Percentiles rank a stretch among this genome's conserved stretches.
Evolutionary conservation across 176 grass and related monocot genomes (phyloP).

Genomic region (Ensete ventricosum): DNA sequence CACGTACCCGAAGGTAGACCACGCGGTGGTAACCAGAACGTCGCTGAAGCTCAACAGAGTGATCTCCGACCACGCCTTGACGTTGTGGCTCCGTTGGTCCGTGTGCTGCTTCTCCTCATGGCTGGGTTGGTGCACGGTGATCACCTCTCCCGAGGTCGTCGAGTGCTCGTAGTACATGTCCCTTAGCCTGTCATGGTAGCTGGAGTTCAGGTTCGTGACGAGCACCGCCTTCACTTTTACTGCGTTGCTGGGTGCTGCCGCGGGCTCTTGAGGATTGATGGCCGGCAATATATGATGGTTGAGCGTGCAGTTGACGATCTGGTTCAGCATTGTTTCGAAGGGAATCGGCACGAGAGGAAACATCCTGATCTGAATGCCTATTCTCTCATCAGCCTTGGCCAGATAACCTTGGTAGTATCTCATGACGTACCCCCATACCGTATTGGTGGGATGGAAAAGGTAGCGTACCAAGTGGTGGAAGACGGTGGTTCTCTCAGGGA

Average conservation of each 20-base stretch:
- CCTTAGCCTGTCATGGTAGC: constrained; percentile 47
- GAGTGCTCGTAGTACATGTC: constrained; percentile 29
- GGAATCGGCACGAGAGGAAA: neutral
- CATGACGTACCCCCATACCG: constrained; percentile 28
- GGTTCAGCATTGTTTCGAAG: neutral
- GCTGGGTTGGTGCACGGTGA: constrained; percentile 62
- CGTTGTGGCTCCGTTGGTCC: constrained; percentile 36
- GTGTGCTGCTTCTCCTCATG: constrained; percentile 36
- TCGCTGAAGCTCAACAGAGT: constrained; percentile 51
- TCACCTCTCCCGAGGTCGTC: constrained; percentile 5
- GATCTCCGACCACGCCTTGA: constrained; percentile 58
- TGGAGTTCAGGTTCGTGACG: constrained; percentile 35
- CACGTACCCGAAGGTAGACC: constrained; percentile 23
- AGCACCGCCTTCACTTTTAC: constrained; percentile 35
- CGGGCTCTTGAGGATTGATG: neutral
- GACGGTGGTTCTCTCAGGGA: constrained; percentile 40
- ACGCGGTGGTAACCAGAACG: neutral
- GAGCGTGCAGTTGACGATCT: neutral
- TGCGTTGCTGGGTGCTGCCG: neutral
- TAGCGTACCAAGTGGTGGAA: constrained; percentile 57
- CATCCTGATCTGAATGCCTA: neutral
- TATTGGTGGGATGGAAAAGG: constrained; percentile 60
- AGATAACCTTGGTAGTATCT: neutral
- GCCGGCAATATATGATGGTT: constrained; percentile 15
- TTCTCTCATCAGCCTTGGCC: neutral